phyloP scores from a whole-genome alignment of 176 grass and related monocot genomes.

The Saccharum spontaneum region DNA sequence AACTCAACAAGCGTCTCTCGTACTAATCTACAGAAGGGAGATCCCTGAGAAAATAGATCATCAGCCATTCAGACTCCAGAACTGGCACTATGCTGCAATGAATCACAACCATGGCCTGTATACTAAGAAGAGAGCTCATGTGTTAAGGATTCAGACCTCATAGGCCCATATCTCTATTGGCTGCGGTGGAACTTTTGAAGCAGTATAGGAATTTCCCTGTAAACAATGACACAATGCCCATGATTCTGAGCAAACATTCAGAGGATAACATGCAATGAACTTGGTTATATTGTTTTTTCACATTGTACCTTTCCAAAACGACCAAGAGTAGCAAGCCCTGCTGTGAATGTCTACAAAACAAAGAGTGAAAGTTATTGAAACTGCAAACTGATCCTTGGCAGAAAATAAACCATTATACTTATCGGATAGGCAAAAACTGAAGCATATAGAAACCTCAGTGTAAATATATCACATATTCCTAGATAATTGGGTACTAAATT shows the following conservation, averaged over 20 bases:
- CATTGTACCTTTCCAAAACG: conserved; percentile 68
- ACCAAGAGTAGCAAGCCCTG: conserved; percentile 69
- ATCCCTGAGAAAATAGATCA: conserved; percentile 51
- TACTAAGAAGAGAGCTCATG: background rate
- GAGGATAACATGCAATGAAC: conserved; percentile 8
- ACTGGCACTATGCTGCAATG: background rate
- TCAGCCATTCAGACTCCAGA: conserved; percentile 11
- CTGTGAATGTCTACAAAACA: conserved; percentile 69
- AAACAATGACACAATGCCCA: background rate
- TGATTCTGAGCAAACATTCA: conserved; percentile 20
- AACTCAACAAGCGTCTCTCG: conserved; percentile 87
- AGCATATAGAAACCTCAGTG: background rate
- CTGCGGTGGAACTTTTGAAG: conserved; percentile 67
- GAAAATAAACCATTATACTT: background rate
- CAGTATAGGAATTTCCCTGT: conserved; percentile 73
- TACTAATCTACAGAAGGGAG: conserved; percentile 91
- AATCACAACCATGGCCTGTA: background rate
- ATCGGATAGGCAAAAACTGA: background rate
- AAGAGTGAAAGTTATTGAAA: background rate
- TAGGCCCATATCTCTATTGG: conserved; percentile 94
- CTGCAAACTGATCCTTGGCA: background rate
- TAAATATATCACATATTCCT: background rate
- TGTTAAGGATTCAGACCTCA: conserved; percentile 53
- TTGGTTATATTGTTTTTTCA: conserved; percentile 10
- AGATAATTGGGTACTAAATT: background rate